A percentile compares a stretch with the other conserved stretches of the same genome.
Evolutionary conservation across 306 rosid genomes (phyloP).

Genomic region (Begonia loranthoides): DNA sequence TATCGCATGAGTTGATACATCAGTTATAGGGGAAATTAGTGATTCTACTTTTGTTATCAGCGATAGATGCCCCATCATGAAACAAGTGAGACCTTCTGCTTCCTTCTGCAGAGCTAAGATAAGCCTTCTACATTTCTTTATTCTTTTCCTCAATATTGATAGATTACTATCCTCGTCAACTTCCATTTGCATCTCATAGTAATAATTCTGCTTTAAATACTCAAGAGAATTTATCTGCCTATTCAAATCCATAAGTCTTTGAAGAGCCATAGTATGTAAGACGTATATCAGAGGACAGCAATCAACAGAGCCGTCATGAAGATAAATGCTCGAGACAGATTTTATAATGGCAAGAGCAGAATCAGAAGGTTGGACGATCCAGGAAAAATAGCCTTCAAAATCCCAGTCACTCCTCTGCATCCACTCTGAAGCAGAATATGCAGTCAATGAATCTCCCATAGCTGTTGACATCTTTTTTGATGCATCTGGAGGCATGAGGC

Average conservation of each 20-base stretch:
- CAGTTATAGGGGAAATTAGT: conserved; percentile 18
- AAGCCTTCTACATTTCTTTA: conserved; percentile 13
- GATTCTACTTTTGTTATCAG: conserved; percentile 30
- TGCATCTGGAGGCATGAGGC: conserved; percentile 49
- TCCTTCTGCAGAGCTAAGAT: conserved; percentile 51
- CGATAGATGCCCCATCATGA: conserved; percentile 51
- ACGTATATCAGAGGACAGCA: conserved; percentile 44
- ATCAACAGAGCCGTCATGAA: conserved; percentile 19
- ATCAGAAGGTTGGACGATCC: conserved; percentile 59
- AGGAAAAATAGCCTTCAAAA: conserved; percentile 55
- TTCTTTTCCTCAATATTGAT: conserved; percentile 18
- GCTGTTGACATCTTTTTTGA: conserved; percentile 59
- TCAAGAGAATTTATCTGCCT: conserved; percentile 43
- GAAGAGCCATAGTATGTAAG: conserved; percentile 69
- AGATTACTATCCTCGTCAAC: conserved; percentile 19
- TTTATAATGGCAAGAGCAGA: conserved; percentile 52
- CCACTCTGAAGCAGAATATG: conserved; percentile 57
- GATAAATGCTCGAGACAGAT: conserved; percentile 40
- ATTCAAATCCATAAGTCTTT: conserved; percentile 78
- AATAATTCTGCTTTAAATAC: conserved; percentile 44
- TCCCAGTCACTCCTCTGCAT: conserved; percentile 54
- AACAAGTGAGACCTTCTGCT: conserved; percentile 55
- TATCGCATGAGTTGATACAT: conserved; percentile 18
- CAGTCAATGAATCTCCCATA: conserved; percentile 38
- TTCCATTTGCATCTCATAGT: conserved; percentile 18